Evolutionary conservation across 2,329 filamentous ascomycete genomes (phyloP), one percentile per base, ranked within the genome.

Genomic region (Diaporthe batatas): DNA sequence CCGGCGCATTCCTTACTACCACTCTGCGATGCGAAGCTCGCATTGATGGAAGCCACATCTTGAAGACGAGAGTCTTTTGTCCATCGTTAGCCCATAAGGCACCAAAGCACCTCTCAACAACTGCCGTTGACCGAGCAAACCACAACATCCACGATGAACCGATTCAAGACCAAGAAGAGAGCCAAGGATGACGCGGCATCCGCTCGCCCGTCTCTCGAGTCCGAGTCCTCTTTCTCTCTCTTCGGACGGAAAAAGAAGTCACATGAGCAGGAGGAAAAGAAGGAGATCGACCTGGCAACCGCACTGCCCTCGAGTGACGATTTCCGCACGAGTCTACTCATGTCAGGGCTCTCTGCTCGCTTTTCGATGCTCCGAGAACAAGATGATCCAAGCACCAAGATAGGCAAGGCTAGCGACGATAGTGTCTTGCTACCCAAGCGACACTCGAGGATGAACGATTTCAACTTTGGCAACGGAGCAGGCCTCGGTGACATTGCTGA

Each of bases 341-440:
- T 99, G 96, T 95, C 94, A 0, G 96, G 95, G 54, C 88, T 99
- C 6, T 98, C 96, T 0, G 94, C 95, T 16, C 91, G 96, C 8
- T 99, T 99, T 82, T 98, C 96, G 77, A 98, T 98, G 96, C 86
- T 98, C 42, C 88, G 94, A 78, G 96, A 98, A 82, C 96, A 98
- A 81, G 95, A 98, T 80, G 95, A 98, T 78, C 96, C 96, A 1
- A 92, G 86, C 75, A 96, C 94, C 2, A 93, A 95, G 81, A 88
- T 98, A 42, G 96, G 96, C 72, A 98, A 98, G 82, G 96, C 96
- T 21, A 96, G 93, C 82, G 96, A 98, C 80, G 96, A 98, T 82
- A 98, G 95, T 77, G 95, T 98, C 3, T 84, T 98, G 25, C 93
- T 91, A 75, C 93, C 93, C 4, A 95, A 94, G 78, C 90, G 94